Evolutionary conservation across 2,329 filamentous ascomycete genomes (phyloP).

Genomic region (Epichloe brachyelytri): DNA sequence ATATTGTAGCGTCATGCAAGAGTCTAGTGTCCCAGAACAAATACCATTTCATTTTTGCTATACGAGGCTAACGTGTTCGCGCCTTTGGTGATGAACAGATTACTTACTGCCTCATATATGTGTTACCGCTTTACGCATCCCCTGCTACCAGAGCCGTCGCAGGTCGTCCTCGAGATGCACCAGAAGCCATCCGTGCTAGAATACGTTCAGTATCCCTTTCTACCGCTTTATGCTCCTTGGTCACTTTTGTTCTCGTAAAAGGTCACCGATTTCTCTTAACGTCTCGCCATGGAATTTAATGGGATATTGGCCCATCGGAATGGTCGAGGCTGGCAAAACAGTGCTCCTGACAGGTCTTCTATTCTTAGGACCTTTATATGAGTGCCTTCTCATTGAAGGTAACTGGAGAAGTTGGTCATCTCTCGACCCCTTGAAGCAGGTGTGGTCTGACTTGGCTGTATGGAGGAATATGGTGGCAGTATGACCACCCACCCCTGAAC

Average conservation of each 20-base stretch:
- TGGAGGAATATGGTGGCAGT: constrained; percentile 84
- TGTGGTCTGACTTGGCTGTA: constrained; percentile 61
- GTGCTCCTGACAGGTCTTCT: constrained; percentile 64
- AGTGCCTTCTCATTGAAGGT: constrained; percentile 60
- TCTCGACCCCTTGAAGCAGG: constrained; percentile 40
- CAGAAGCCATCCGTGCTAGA: constrained; percentile 76
- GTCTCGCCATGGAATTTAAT: constrained; percentile 44
- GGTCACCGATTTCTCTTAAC: neutral
- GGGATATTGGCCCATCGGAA: constrained; percentile 67
- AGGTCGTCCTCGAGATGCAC: constrained; percentile 71
- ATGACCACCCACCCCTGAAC: constrained; percentile 18
- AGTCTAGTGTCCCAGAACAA: neutral
- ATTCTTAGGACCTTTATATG: constrained; percentile 76
- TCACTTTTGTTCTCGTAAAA: constrained; percentile 52
- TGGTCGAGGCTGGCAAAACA: constrained; percentile 48
- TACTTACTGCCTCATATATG: constrained; percentile 77
- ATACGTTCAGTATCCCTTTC: constrained; percentile 69
- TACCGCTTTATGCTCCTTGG: constrained; percentile 52
- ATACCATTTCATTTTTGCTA: neutral
- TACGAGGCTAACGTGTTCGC: neutral
- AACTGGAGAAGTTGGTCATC: constrained; percentile 52
- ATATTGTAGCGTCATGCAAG: neutral
- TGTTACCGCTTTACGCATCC: constrained; percentile 81
- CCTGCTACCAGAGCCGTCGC: constrained; percentile 66
- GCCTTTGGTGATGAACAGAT: constrained; percentile 28